phyloP scores from a whole-genome alignment of 2,329 filamentous ascomycete species.

The Tolypocladium ophioglossoides region DNA sequence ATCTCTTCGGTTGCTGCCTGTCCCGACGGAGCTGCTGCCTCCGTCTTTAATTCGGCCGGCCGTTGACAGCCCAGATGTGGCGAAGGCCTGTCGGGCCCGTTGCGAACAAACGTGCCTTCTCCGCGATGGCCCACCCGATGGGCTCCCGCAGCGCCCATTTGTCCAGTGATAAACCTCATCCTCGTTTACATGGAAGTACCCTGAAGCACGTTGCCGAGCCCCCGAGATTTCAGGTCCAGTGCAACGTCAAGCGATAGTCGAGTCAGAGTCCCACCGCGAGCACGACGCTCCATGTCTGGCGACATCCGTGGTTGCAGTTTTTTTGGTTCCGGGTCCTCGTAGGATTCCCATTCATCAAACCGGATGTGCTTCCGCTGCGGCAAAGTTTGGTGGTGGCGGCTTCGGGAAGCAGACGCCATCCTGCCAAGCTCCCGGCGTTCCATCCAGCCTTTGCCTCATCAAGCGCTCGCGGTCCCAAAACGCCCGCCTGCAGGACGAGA shows the following conservation, averaged over 20 bases:
- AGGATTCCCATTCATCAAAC: background rate
- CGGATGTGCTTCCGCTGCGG: background rate
- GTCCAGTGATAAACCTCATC: background rate
- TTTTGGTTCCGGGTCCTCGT: background rate
- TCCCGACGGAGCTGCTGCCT: background rate
- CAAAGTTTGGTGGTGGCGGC: background rate
- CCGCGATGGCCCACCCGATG: too few species aligned
- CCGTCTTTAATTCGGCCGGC: background rate
- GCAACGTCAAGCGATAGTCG: background rate
- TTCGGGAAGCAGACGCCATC: background rate
- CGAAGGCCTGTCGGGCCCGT: too few species aligned
- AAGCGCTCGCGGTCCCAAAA: background rate
- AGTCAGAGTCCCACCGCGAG: background rate
- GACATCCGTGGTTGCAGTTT: background rate
- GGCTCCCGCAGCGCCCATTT: background rate
- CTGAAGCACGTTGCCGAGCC: too few species aligned
- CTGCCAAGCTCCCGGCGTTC: too few species aligned
- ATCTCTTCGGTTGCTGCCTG: background rate
- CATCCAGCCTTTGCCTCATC: too few species aligned
- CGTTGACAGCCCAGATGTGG: background rate
- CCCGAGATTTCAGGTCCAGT: too few species aligned
- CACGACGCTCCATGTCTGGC: background rate
- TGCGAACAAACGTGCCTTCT: too few species aligned
- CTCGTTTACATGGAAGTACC: background rate
- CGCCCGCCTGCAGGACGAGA: background rate